Percentiles rank a stretch among this genome's conserved stretches.
Evolutionary conservation across 345 rosid species (phyloP).

Genomic region (Stellera chamaejasme): DNA sequence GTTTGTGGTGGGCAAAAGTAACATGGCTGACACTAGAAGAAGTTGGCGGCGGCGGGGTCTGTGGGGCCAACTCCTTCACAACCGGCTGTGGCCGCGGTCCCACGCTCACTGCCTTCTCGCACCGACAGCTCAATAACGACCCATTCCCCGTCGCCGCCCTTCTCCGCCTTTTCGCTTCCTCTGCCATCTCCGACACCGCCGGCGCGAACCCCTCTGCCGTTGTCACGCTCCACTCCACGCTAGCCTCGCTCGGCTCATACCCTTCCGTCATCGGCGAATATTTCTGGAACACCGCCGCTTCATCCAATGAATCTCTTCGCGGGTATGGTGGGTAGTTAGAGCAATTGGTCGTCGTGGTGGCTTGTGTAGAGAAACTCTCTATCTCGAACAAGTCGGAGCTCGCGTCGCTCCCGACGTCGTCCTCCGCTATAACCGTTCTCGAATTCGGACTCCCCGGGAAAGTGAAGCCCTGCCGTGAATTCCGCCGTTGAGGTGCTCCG

Average conservation of each 20-base stretch:
- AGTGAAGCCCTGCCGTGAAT: constrained; percentile 19
- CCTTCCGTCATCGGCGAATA: constrained; percentile 33
- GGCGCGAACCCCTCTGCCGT: constrained; percentile 62
- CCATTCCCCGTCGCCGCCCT: constrained; percentile 19
- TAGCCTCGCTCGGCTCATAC: constrained; percentile 86
- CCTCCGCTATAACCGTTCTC: constrained; percentile 22
- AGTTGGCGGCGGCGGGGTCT: constrained; percentile 7
- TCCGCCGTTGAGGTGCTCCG: neutral
- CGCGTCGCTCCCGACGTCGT: constrained; percentile 73
- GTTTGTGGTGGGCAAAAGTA: constrained; percentile 17
- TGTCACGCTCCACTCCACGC: constrained; percentile 86
- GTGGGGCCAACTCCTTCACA: constrained; percentile 17
- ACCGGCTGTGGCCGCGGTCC: constrained; percentile 36
- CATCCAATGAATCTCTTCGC: constrained; percentile 57
- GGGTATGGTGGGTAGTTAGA: constrained; percentile 19
- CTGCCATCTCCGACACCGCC: constrained; percentile 28
- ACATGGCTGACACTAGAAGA: constrained; percentile 23
- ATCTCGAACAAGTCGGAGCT: constrained; percentile 96
- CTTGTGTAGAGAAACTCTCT: constrained; percentile 85
- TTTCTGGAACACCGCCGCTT: constrained; percentile 17
- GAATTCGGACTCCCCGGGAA: constrained; percentile 27
- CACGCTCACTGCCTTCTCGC: constrained; percentile 74
- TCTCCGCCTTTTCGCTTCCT: constrained; percentile 17
- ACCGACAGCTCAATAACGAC: constrained; percentile 55
- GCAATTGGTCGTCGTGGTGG: constrained; percentile 7